These are phyloP conservation scores for Sporothrix pallida DNA, from an alignment of 2,329 filamentous ascomycete species.

Conservation along the genomic window DNA sequence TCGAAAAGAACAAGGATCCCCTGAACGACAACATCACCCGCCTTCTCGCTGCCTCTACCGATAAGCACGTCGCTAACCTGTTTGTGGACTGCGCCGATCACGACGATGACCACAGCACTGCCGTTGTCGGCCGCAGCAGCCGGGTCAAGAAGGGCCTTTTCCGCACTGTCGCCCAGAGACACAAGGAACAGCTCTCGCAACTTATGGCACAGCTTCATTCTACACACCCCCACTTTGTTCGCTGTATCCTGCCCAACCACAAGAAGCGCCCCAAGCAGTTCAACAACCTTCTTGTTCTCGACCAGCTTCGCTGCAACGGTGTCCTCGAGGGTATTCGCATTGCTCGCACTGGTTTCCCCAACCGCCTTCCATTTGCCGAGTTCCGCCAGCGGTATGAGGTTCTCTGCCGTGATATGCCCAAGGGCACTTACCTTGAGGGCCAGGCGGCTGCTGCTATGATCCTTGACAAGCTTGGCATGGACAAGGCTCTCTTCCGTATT, in stretches of 20 bases:
- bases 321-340: constrained; percentile 98
- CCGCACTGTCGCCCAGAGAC: constrained; percentile 91
- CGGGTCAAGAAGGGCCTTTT: constrained; percentile 97
- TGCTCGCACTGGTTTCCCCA: constrained; percentile 94
- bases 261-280: constrained; percentile 96
- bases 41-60: constrained; percentile 78
- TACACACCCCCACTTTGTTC: constrained; percentile 97
- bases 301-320: constrained; percentile 98
- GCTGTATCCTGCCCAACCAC: constrained; percentile 97
- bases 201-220: constrained; percentile 93
- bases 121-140: constrained; percentile 66
- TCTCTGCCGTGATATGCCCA: constrained; percentile 64
- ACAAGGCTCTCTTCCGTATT: constrained; percentile 86
- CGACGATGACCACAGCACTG: constrained; percentile 67
- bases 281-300: constrained; percentile 87
- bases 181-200: constrained; percentile 98
- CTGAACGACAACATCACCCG: constrained; percentile 96
- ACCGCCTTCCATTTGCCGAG: constrained; percentile 87
- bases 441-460: constrained; percentile 85
- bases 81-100: constrained; percentile 84
- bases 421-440: constrained; percentile 73
- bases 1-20: constrained; percentile 99
- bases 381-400: constrained; percentile 97
- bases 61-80: constrained; percentile 81
- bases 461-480: constrained; percentile 85